Percentiles rank a stretch among this genome's conserved stretches.
Conservation (phyloP, 345 rosid genomes). For the Salix caprea region DNA sequence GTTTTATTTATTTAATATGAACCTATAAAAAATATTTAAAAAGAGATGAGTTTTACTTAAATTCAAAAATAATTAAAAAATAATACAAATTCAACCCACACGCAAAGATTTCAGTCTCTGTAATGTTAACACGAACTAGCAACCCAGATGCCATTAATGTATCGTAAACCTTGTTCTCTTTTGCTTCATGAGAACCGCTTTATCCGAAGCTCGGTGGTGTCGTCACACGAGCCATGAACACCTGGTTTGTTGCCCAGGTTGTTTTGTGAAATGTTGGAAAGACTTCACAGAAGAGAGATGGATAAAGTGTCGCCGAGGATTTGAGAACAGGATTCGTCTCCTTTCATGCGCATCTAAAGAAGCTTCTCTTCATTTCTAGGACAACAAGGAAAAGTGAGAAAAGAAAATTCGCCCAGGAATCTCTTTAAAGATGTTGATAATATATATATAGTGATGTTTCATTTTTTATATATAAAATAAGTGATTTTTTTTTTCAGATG, state of each 20-base stretch:
- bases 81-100: neutral
- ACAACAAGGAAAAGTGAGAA: neutral
- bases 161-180: neutral
- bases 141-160: neutral
- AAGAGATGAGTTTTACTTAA: too few relatives aligned
- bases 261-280: neutral
- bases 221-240: neutral
- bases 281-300: constrained; percentile 19
- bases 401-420: neutral
- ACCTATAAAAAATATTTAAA: too few relatives aligned
- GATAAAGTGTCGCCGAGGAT: constrained; percentile 18
- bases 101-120: neutral
- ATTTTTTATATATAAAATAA: too few relatives aligned
- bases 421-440: neutral
- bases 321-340: constrained; percentile 24
- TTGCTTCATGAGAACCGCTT: neutral
- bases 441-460: too few relatives aligned
- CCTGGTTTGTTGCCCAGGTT: neutral
- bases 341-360: constrained; percentile 24
- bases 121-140: neutral
- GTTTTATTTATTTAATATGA: too few relatives aligned
- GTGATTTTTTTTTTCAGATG: too few relatives aligned
- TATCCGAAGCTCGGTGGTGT: neutral
- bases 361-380: constrained; percentile 14
- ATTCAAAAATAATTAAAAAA: too few relatives aligned